Evolutionary conservation across 371 early-diverging fungal species (phyloP), one percentile per base, ranked within the genome.

Genomic region (Mortierella sp.): DNA sequence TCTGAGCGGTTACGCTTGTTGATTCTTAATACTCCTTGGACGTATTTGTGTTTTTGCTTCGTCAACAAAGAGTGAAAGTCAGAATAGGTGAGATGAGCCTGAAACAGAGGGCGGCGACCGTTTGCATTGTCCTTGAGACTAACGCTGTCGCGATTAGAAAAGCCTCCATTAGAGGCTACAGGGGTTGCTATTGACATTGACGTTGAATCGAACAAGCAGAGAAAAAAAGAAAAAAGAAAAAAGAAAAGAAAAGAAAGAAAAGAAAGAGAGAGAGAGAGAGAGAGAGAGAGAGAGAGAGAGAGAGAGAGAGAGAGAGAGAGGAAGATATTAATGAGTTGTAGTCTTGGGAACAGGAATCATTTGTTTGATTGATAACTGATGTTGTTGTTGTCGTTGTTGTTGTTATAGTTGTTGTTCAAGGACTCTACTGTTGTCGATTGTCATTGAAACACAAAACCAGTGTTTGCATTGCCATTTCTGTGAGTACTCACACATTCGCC

Each of bases 1-100:
- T 96, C 96, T 62, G 87, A 88, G 40, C 94, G 89, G 74, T 93
- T 93, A 63, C 92, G 87, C 58, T 94, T 94, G 87, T 95, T 97
- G 77, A 96, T 92, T 63, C 97, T 91, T 47, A 97, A 71, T 21
- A 89, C 84, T 55, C 96, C 97, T 47, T 91, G 87, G 15, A 89
- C 87, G 45, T 80, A 80, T 55, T 75, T 80, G 72, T 80, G 72
- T 66, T 80, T 80, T 52, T 80, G 81, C 81, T 76, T 72, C 85
- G 88, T 84, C 65, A 89, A 77, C 2, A 90, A 68, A 1, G 89
- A 87, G 24, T 88, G 86, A 58, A 90, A 73, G n/a, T 88, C 89
- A 13, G 88, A 88, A 60, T 89, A 90, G 3, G 90, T 88, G 50
- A 90, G 58, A 72, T 90, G 90, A n/a, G 90, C 89, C 73, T 87